phyloP scores from a whole-genome alignment of 208 protist genomes.

The Porcisia deanei region DNA sequence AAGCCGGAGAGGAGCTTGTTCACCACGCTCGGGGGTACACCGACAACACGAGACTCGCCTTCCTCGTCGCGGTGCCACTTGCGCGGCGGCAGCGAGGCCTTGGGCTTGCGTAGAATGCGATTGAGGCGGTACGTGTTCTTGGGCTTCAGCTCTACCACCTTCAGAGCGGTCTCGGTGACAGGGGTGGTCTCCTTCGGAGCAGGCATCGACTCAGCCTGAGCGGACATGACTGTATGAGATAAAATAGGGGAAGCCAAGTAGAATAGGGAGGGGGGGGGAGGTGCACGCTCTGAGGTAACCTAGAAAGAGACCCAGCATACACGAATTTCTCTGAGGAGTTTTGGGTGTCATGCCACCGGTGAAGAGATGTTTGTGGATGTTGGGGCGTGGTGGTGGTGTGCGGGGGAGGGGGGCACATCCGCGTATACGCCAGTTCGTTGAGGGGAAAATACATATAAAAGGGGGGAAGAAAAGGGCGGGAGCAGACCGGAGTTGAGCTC shows the following conservation, averaged over 20 bases:
- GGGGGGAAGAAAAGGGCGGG: background rate
- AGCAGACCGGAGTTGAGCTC: background rate
- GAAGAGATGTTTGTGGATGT: background rate
- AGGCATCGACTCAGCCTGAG: conserved; percentile 14
- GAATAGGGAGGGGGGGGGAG: background rate
- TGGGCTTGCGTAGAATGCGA: conserved; percentile 86
- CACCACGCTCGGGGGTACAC: conserved; percentile 48
- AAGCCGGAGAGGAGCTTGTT: conserved; percentile 45
- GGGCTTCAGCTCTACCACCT: conserved; percentile 37
- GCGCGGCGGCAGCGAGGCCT: conserved; percentile 55
- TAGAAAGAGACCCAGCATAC: background rate
- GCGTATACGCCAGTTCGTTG: background rate
- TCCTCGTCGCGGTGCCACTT: conserved; percentile 43
- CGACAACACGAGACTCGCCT: conserved; percentile 9
- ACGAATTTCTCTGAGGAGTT: background rate
- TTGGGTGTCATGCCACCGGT: background rate
- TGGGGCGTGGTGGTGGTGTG: background rate
- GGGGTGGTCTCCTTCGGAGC: conserved; percentile 1
- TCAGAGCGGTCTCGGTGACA: conserved; percentile 6
- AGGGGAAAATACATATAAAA: background rate
- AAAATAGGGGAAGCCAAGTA: background rate
- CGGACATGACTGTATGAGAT: conserved; percentile 12
- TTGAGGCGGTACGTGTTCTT: conserved; percentile 85
- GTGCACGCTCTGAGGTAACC: background rate
- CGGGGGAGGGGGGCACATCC: background rate